Base-by-base conservation (phyloP, 768 basidiomycete genomes). In the Lactifluus pinguis region DNA sequence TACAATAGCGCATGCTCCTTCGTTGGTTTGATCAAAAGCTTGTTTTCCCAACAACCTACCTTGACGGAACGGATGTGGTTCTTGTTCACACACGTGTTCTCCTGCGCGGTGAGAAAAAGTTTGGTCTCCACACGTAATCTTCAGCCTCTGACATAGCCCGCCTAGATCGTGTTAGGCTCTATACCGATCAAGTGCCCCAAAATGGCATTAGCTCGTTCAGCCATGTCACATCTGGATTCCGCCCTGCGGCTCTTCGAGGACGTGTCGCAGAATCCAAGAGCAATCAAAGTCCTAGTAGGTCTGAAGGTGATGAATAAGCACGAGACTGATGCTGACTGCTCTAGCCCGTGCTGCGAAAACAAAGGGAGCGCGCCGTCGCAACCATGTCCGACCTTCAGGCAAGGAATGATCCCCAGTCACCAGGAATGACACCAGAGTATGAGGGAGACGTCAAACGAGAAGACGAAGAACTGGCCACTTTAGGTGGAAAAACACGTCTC, bases 31-130 rank as follows among this genome's bases (percentile, higher is more conserved):
- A 78, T 85, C 51, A 79, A 81, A 61, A 85, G 83, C 66, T 70
- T 85, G 53, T 83, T 80, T 68, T 83, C 83, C 57, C 84, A 85
- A 66, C 80, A 86, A 59, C 83, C 85, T 25, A 74, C 70, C n/a
- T 72, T 87, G 57, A 84, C 83, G 13, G 84, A 85, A 67, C 77
- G 86, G 42, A 81, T 83, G 80, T 86, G 84, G 83, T 87, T 87
- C 70, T 70, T 84, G 53, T 84, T 86, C 61, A 85, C 83, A 8
- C 85, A 87, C 68, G 84, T 85, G 2, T 87, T 86, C 69, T 87
- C 83, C 5, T 86, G 85, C 68, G 77, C 83, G 39, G 86, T 86
- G 70, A 66, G 81, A 71, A 38, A 61, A 10, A 3, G 60, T 14
- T 14, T 25, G 25, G 25, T 2, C 25, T 49, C 53, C 7, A 11